Conservation (phyloP, 495 filamentous ascomycete genomes). For the Trichocladium uniseriatum region DNA sequence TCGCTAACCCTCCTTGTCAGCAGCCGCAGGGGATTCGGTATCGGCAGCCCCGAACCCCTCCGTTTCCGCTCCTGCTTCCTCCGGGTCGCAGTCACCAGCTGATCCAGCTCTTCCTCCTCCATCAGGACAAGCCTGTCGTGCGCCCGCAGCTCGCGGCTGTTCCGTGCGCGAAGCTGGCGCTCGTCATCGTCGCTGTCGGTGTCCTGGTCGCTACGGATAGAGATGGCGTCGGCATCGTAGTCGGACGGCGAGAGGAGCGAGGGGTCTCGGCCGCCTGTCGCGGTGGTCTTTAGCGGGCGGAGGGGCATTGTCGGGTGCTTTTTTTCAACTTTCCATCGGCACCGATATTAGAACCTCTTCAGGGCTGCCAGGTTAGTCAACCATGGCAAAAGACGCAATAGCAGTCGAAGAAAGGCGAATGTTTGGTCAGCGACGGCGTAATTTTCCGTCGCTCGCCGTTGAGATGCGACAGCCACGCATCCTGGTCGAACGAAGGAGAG, state of each 20-base stretch:
- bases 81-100: constrained; percentile 51
- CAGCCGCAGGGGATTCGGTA: constrained; percentile 38
- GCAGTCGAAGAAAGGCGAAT: not conserved
- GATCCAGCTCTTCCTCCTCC: constrained; percentile 83
- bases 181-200: constrained; percentile 71
- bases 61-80: constrained; percentile 43
- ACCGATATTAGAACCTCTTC: not conserved
- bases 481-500: not conserved
- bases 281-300: constrained; percentile 21
- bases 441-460: not conserved
- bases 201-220: constrained; percentile 61
- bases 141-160: constrained; percentile 58
- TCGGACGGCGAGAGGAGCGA: constrained; percentile 52
- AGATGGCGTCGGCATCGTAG: constrained; percentile 61
- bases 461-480: not conserved
- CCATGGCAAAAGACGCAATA: constrained; percentile 2
- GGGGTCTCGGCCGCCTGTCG: constrained; percentile 15
- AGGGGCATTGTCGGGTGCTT: constrained; percentile 14
- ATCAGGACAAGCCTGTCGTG: constrained; percentile 70
- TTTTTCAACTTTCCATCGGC: not conserved
- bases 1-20: constrained; percentile 29
- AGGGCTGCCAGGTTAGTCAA: not conserved
- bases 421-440: not conserved
- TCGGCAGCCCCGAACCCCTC: constrained; percentile 35
- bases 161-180: constrained; percentile 51